A percentile compares a stretch with the other conserved stretches of the same genome.
phyloP scores from a whole-genome alignment of 345 rosid genomes.

The Punica granatum region DNA sequence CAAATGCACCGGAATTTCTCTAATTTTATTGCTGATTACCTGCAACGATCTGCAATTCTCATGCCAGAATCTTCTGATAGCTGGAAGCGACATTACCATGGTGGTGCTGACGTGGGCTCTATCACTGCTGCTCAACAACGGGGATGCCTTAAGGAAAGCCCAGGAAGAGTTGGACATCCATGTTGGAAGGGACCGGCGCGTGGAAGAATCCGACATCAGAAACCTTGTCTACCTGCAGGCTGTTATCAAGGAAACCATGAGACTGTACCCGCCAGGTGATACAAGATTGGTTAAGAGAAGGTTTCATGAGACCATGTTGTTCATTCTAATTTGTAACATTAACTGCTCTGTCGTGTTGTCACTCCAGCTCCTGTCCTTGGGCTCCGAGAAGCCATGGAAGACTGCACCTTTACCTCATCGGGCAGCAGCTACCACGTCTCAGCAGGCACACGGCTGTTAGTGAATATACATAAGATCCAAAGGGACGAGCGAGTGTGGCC shows the following conservation, averaged over 20 bases:
- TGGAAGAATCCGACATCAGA: conserved; percentile 21
- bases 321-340: background rate
- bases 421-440: conserved; percentile 22
- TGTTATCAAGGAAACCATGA: conserved; percentile 19
- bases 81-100: conserved; percentile 26
- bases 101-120: conserved; percentile 27
- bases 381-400: conserved; percentile 15
- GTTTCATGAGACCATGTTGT: background rate
- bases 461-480: conserved; percentile 27
- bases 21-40: too few relatives aligned
- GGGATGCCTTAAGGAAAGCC: conserved; percentile 13
- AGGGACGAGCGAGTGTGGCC: conserved; percentile 26
- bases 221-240: conserved; percentile 25
- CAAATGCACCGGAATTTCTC: too few relatives aligned
- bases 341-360: too few relatives aligned
- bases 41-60: too few relatives aligned
- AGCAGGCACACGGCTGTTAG: conserved; percentile 18
- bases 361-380: conserved; percentile 5
- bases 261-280: conserved; percentile 16
- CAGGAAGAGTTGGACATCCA: conserved; percentile 22
- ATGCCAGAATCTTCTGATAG: conserved; percentile 20
- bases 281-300: too few relatives aligned
- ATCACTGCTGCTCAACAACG: conserved; percentile 27
- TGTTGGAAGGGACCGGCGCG: conserved; percentile 21
- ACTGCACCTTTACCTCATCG: conserved; percentile 15